phyloP scores from a whole-genome alignment of 2,329 filamentous ascomycete genomes.

The Drechslerella stenobrocha region DNA sequence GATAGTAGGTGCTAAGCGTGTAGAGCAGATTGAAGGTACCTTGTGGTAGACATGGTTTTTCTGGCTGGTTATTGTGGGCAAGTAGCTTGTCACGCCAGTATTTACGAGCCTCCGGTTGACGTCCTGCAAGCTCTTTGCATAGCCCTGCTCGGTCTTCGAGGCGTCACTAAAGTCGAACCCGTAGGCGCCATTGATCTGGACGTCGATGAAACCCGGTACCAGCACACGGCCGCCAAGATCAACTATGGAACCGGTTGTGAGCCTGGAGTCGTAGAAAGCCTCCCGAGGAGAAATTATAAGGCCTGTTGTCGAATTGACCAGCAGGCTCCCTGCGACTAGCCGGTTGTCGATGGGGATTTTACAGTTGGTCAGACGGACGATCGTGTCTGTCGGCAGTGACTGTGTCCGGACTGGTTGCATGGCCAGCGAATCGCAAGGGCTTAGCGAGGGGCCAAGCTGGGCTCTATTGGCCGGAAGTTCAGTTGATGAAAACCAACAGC shows the following conservation, averaged over 20 bases:
- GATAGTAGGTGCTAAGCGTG: no score
- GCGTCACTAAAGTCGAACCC: constrained; percentile 74
- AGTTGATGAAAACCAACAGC: neutral
- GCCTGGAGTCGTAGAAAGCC: constrained; percentile 69
- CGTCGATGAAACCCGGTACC: constrained; percentile 83
- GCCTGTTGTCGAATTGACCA: constrained; percentile 79
- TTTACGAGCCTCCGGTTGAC: constrained; percentile 72
- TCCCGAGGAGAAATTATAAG: constrained; percentile 75
- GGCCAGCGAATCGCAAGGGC: no score
- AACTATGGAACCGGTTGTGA: constrained; percentile 72
- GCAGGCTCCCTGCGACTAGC: constrained; percentile 78
- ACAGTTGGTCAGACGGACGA: constrained; percentile 90
- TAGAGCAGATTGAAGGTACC: no score
- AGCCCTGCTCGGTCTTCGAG: constrained; percentile 67
- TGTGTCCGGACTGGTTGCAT: constrained; percentile 23
- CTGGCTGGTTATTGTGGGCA: constrained; percentile 80
- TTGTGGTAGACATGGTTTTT: constrained; percentile 78
- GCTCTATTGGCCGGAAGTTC: constrained; percentile 4
- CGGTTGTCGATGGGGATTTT: constrained; percentile 69
- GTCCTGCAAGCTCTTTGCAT: constrained; percentile 71
- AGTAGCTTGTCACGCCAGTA: constrained; percentile 69
- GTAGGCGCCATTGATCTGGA: constrained; percentile 87
- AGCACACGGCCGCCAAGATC: constrained; percentile 82
- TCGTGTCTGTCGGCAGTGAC: constrained; percentile 53
- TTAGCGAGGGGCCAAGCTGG: no score